These are phyloP conservation scores for Emergomyces orientalis DNA, from an alignment of 2,329 filamentous ascomycete species.

Conservation along the genomic window DNA sequence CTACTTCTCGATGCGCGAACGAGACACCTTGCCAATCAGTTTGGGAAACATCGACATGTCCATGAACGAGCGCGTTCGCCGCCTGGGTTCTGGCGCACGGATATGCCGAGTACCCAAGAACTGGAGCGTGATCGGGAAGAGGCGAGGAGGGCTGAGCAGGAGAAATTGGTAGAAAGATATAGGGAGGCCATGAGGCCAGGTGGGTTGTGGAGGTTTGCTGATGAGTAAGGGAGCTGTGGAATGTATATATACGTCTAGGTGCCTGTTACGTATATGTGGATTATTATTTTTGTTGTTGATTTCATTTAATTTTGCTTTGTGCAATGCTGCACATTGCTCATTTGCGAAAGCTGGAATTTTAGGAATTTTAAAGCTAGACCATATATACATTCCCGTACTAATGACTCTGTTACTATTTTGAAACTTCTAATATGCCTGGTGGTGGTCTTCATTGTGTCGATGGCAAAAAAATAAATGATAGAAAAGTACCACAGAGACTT, in stretches of 20 bases:
- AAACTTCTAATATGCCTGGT: constrained; percentile 1
- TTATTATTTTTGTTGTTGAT: background rate
- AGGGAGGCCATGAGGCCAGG: constrained; percentile 69
- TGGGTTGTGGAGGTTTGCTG: constrained; percentile 71
- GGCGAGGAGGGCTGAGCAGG: constrained; percentile 53
- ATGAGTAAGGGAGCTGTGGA: constrained; percentile 50
- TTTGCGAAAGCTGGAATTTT: background rate
- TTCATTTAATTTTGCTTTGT: background rate
- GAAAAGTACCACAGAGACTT: too few relatives aligned
- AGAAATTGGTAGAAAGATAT: constrained; percentile 62
- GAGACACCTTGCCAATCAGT: constrained; percentile 60
- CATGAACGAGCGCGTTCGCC: constrained; percentile 64
- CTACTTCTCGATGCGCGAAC: constrained; percentile 68
- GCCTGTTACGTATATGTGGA: background rate
- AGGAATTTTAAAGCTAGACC: background rate
- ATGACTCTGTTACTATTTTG: background rate
- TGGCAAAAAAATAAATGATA: background rate
- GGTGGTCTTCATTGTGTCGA: background rate
- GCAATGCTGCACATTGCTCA: too few relatives aligned
- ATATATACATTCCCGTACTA: background rate
- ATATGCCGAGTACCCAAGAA: constrained; percentile 86
- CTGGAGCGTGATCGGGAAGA: constrained; percentile 54
- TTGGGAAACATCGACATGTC: constrained; percentile 67
- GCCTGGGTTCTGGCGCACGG: constrained; percentile 81
- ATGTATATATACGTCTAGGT: background rate